Conservation (phyloP, 139 green algal species). For the Dunaliella primolecta region DNA sequence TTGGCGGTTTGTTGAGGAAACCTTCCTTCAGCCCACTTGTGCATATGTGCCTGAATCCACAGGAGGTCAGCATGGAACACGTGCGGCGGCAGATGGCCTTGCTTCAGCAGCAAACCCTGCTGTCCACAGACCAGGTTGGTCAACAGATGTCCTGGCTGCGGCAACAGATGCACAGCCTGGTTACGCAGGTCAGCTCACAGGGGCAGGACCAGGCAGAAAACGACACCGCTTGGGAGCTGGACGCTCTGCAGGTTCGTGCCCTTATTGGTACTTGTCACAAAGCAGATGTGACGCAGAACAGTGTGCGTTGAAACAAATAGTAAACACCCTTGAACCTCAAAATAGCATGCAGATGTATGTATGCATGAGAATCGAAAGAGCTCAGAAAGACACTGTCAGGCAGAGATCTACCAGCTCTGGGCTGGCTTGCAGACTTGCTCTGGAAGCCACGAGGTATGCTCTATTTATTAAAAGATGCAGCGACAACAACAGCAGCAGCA, state of each 20-base stretch:
- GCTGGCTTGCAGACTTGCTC: too few species aligned
- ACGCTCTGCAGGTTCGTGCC: not conserved
- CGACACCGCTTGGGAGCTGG: not conserved
- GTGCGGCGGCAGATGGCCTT: not conserved
- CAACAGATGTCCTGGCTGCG: not conserved
- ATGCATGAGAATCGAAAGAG: too few species aligned
- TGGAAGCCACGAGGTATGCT: too few species aligned
- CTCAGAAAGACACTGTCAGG: too few species aligned
- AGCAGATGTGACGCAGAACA: too few species aligned
- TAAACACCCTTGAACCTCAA: too few species aligned
- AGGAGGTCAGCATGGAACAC: not conserved
- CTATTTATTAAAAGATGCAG: too few species aligned
- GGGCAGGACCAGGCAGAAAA: not conserved
- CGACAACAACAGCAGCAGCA: too few species aligned
- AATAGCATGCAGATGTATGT: too few species aligned
- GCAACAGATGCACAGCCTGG: not conserved
- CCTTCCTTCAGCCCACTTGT: not conserved
- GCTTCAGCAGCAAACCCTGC: not conserved
- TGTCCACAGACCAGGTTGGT: not conserved
- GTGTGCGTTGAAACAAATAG: too few species aligned
- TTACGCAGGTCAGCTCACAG: not conserved
- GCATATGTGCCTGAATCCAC: not conserved
- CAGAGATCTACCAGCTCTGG: too few species aligned
- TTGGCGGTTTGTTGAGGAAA: not conserved
- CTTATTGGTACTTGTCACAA: too few species aligned